Percentiles rank a stretch among this genome's conserved stretches.
Conservation (phyloP, 345 rosid genomes). For the Linum lewisii region DNA sequence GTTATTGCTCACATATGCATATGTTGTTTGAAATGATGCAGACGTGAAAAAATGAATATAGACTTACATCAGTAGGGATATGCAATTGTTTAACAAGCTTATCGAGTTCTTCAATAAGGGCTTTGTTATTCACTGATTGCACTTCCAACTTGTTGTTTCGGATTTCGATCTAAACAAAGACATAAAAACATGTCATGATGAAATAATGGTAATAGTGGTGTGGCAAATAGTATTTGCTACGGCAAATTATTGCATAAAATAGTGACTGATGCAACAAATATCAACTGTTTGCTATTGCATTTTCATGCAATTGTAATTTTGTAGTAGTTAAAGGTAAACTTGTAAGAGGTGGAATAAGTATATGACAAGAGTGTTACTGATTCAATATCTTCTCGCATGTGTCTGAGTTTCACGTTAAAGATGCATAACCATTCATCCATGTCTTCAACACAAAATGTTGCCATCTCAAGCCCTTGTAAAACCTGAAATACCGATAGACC, state of each 20-base stretch:
- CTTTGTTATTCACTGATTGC: slow-evolving; percentile 87
- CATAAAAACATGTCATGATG: slow-evolving; percentile 4
- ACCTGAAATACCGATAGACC: slow-evolving; percentile 44
- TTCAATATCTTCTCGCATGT: slow-evolving; percentile 97
- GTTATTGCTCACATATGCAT: not conserved
- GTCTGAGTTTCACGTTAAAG: slow-evolving; percentile 93
- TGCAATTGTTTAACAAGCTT: slow-evolving; percentile 71
- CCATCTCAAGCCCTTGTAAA: slow-evolving; percentile 88
- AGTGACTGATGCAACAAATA: too few species aligned
- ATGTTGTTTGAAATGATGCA: not conserved
- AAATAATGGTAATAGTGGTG: too few species aligned
- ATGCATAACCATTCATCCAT: slow-evolving; percentile 98
- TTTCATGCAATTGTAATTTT: too few species aligned
- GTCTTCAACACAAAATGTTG: slow-evolving; percentile 85
- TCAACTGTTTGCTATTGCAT: too few species aligned
- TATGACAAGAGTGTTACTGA: slow-evolving; percentile 37
- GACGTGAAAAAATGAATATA: not conserved
- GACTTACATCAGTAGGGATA: slow-evolving; percentile 76
- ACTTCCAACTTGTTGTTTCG: slow-evolving; percentile 96
- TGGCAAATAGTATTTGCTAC: too few species aligned
- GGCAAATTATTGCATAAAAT: too few species aligned
- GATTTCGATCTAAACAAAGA: slow-evolving; percentile 70
- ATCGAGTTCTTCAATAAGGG: slow-evolving; percentile 90
- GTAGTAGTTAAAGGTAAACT: too few species aligned
- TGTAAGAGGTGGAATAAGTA: too few species aligned